Evolutionary conservation across 441 rosid genomes (phyloP).

Genomic region (Hypseocharis bilobata): DNA sequence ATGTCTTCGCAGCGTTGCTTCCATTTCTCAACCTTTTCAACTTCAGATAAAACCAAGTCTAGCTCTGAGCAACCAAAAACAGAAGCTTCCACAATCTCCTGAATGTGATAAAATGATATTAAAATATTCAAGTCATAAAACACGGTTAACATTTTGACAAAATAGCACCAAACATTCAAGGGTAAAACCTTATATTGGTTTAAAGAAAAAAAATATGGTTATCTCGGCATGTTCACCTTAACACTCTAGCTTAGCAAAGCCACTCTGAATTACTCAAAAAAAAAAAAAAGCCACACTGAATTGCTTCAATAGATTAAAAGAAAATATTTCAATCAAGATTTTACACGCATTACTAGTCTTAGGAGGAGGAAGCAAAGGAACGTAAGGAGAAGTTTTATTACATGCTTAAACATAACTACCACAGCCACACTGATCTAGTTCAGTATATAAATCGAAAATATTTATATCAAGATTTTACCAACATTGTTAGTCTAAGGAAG

Average conservation of each 20-base stretch:
- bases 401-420: not conserved
- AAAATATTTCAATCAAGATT: not conserved
- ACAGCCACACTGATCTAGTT: not conserved
- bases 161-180: not conserved
- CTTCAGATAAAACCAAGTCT: constrained; percentile 40
- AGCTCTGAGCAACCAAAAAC: constrained; percentile 50
- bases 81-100: constrained; percentile 44
- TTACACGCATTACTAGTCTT: not conserved
- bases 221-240: not conserved
- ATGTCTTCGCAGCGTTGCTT: constrained; percentile 31
- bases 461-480: no score
- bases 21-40: constrained; percentile 55
- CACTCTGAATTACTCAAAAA: no score
- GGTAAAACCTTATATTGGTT: not conserved
- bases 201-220: not conserved
- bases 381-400: not conserved
- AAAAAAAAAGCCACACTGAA: not conserved
- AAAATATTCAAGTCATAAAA: not conserved
- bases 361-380: not conserved
- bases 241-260: constrained; percentile 5
- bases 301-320: constrained; percentile 3
- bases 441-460: not conserved
- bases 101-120: constrained; percentile 18
- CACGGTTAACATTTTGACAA: not conserved
- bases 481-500: no score